A percentile compares a stretch with the other conserved stretches of the same genome.
Evolutionary conservation across 2,329 filamentous ascomycete genomes (phyloP).

Genomic region (Diaporthe ampelina): DNA sequence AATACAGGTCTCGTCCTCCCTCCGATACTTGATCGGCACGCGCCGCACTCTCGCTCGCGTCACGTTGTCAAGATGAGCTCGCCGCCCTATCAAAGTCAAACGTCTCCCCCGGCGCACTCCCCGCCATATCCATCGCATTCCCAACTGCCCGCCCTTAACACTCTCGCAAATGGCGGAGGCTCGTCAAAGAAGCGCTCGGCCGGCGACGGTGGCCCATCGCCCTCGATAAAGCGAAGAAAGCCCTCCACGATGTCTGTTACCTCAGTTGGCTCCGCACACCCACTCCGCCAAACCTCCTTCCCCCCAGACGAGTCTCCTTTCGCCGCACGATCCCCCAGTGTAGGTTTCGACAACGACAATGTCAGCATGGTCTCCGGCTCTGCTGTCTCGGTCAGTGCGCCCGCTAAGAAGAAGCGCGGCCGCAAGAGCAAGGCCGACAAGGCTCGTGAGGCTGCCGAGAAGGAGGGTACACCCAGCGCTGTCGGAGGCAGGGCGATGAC

Average conservation of each 20-base stretch:
- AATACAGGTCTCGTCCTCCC: not conserved
- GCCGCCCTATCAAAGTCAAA: slow-evolving; percentile 60
- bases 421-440: slow-evolving; percentile 72
- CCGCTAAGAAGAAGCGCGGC: slow-evolving; percentile 71
- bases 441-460: slow-evolving; percentile 58
- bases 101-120: slow-evolving; percentile 67
- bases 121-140: slow-evolving; percentile 66
- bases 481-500: slow-evolving; percentile 62
- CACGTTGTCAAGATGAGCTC: slow-evolving; percentile 63
- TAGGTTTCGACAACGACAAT: slow-evolving; percentile 69
- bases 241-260: slow-evolving; percentile 72
- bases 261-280: slow-evolving; percentile 69
- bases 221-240: slow-evolving; percentile 77
- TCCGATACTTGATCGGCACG: not conserved
- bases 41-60: not conserved
- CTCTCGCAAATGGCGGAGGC: slow-evolving; percentile 29
- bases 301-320: slow-evolving; percentile 75
- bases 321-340: slow-evolving; percentile 73
- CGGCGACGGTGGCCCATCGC: slow-evolving; percentile 64
- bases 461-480: slow-evolving; percentile 56
- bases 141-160: slow-evolving; percentile 58
- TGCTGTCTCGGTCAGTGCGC: slow-evolving; percentile 61
- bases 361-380: slow-evolving; percentile 73
- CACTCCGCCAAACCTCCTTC: slow-evolving; percentile 85
- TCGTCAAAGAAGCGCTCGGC: slow-evolving; percentile 74